Base-by-base conservation (phyloP, 2,329 filamentous ascomycete species). In the Hymenotorrendiella dingleyae region DNA sequence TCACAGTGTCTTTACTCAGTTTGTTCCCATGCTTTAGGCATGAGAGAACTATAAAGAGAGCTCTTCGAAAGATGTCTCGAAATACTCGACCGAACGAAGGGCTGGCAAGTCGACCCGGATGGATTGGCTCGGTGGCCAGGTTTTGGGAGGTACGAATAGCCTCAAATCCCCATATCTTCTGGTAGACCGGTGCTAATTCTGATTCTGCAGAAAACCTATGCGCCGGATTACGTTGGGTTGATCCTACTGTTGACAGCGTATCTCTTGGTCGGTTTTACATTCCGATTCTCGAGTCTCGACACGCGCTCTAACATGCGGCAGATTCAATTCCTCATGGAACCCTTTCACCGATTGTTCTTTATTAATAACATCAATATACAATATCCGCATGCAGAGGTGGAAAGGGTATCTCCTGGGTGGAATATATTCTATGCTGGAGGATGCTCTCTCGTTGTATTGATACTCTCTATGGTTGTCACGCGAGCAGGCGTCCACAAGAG, bases 321-420 rank as follows among this genome's bases (percentile, higher is more conserved):
- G 75, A 72, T 87, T 32, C 72, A 80, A 64, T 68, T 85, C 55
- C 72, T 84, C 52, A 74, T 86, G 55, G 81, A 83, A 47, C 93
- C 93, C 0, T 97, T 97, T 62, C 89, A 97, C 63, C 88, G 87
- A 66, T 85, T 96, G 79, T 97, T 98, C 68, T 85, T 80, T 51
- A 76, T 97, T 49, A 85, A 89, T 61, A 88, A 97, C 62, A 74
- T 86, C 19, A 72, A 80, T 37, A 88, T 97, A 46, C 82, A 87
- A 51, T 96, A 84, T 59, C 93, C 93, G 1, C 85, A 94, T 65
- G 88, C 93, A 17, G 73, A 84, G 43, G 67, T 84, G 38, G 90
- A 98, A 64, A 78, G 89, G 49, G 93, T 98, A 0, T 73, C 88
- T 6, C 80, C 94, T 11, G 62, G 83, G 84, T 71, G 54, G 56